Base-by-base conservation (phyloP, 139 green algal species). In the Chlamydomonas urium region DNA sequence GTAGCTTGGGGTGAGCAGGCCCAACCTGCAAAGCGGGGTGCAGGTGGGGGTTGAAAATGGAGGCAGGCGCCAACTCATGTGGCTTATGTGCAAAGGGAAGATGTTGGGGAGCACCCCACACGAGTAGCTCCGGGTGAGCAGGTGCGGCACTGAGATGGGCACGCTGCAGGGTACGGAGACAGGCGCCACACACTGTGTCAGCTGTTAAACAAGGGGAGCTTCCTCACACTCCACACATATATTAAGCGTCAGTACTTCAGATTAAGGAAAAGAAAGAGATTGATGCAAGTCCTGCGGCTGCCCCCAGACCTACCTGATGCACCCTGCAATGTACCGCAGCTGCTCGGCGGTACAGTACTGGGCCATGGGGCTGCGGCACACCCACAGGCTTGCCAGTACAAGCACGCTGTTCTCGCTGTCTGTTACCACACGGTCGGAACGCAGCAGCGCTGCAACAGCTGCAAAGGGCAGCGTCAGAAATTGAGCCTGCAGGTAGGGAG, bases 71-170 rank as follows among this genome's bases (percentile, higher is more conserved):
- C 45, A 56, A 26, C 21, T 21, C 21, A 17, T 56, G 45, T 56
- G 45, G 45, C 21, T 21, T 56, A 17, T 56, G 21, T 56, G 21
- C 17, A 21, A 56, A 56, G 45, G 21, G n/a, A n/a, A n/a, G n/a
- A 63, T 14, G 53, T 63, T 63, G 19, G 53, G 53, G 6, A 63
- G 53, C n/a, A 63, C 53, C 17, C 53, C 53, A 63, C 53, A 63
- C 53, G 29, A 21, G 53, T 63, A 63, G 53, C 53, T 63, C 6
- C 17, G 53, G 29, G 53, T 56, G 17, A 36, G 53, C 53, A 63
- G 53, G 24, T 14, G n/a, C 6, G 53, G 6, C 53, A 63, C 26
- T 17, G 29, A 10, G n/a, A 26, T 26, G 53, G 24, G n/a, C 6
- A 63, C 21, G 6, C 10, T 33, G 10, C 53, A 63, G 21, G 17